A percentile compares a stretch with the other conserved stretches of the same genome.
These are phyloP conservation scores for Mucor sp. DNA, from an alignment of 371 early-diverging fungal genomes.

Conservation along the genomic window DNA sequence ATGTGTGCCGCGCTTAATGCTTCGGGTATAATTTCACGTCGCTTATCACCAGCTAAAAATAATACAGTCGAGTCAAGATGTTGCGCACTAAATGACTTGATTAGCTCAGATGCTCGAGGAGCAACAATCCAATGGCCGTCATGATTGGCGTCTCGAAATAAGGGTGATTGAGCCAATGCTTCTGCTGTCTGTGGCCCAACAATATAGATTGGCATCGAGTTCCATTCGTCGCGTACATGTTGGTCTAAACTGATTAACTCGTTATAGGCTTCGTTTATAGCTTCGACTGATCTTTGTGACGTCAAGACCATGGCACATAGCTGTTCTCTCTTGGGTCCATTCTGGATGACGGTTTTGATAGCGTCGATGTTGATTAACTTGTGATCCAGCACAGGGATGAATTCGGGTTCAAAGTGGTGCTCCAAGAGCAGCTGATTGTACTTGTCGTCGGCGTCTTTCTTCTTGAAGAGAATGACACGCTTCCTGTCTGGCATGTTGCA, in stretches of 20 bases:
- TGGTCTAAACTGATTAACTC: neutral
- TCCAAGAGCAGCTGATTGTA: slow-evolving; percentile 17
- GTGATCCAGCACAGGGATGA: slow-evolving; percentile 45
- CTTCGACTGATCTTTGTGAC: slow-evolving; percentile 44
- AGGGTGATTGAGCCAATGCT: slow-evolving; percentile 20
- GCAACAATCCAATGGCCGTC: slow-evolving; percentile 22
- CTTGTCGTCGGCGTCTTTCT: slow-evolving; percentile 16
- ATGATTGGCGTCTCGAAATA: slow-evolving; percentile 17
- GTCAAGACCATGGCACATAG: slow-evolving; percentile 35
- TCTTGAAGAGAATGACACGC: slow-evolving; percentile 31
- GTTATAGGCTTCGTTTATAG: slow-evolving; percentile 20
- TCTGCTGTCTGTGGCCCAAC: slow-evolving; percentile 57
- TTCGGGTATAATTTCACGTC: slow-evolving; percentile 48
- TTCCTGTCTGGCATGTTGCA: slow-evolving; percentile 2
- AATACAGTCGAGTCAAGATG: slow-evolving; percentile 29
- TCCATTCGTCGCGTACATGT: slow-evolving; percentile 20
- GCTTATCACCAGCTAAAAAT: slow-evolving; percentile 63
- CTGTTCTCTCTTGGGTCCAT: slow-evolving; percentile 18
- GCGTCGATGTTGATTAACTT: slow-evolving; percentile 10
- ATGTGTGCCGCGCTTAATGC: slow-evolving; percentile 29
- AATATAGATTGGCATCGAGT: slow-evolving; percentile 32
- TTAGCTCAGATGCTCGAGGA: slow-evolving; percentile 49
- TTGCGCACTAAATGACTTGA: slow-evolving; percentile 6
- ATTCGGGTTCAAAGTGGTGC: slow-evolving; percentile 22
- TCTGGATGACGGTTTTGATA: slow-evolving; percentile 15